These are phyloP conservation scores for Sporobolomyces pararoseus DNA, from an alignment of 768 basidiomycete species.

Conservation along the genomic window DNA sequence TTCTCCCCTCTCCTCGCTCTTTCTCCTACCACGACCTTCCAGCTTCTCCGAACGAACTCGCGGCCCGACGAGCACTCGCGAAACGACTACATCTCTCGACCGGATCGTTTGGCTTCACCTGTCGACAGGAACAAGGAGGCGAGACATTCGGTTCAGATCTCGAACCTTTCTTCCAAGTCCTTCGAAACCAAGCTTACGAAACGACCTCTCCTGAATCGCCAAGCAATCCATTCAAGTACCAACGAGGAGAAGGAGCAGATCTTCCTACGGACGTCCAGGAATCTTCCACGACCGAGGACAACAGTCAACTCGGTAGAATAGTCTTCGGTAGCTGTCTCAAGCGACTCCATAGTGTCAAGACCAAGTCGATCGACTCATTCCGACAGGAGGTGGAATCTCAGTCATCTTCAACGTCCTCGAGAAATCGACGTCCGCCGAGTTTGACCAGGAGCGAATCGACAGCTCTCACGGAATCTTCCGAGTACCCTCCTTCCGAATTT, in stretches of 20 bases:
- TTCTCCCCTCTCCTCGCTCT: not conserved
- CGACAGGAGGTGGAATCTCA: no score
- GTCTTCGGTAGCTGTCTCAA: no score
- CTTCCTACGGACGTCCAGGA: no score
- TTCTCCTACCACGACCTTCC: constrained; percentile 1
- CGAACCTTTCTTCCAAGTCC: constrained; percentile 29
- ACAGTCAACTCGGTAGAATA: no score
- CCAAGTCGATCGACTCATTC: no score
- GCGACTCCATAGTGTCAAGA: no score
- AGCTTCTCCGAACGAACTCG: constrained; percentile 3
- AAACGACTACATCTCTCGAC: not conserved
- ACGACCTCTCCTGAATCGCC: not conserved
- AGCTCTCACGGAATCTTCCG: not conserved
- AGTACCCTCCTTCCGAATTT: not conserved
- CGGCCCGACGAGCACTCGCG: not conserved
- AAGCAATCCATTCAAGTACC: no score
- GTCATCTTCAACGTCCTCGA: not conserved
- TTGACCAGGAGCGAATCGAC: constrained; percentile 6
- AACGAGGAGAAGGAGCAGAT: no score
- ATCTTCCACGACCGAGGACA: no score
- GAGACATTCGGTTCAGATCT: not conserved
- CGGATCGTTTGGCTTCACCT: not conserved
- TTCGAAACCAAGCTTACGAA: not conserved
- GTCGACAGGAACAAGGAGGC: not conserved
- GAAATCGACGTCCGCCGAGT: not conserved